These are phyloP conservation scores for Articulospora tetracladia DNA, from an alignment of 495 filamentous ascomycete genomes.

Conservation along the genomic window DNA sequence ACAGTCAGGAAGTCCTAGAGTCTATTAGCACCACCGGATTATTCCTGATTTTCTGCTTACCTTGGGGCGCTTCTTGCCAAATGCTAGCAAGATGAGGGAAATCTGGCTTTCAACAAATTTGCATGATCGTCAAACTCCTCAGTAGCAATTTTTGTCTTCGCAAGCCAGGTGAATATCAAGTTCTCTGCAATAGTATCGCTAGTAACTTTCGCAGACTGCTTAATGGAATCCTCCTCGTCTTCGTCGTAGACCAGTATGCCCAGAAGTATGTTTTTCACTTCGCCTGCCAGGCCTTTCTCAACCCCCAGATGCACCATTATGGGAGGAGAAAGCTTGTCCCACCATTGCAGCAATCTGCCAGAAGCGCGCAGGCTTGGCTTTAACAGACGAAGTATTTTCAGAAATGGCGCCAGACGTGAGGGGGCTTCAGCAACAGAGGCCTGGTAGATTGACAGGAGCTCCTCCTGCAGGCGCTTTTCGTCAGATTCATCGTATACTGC, in stretches of 20 bases:
- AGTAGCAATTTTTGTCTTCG: conserved; percentile 41
- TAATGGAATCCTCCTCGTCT: conserved; percentile 39
- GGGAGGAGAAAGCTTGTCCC: conserved; percentile 57
- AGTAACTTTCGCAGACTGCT: conserved; percentile 35
- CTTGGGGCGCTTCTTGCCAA: conserved; percentile 63
- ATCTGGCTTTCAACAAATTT: conserved; percentile 50
- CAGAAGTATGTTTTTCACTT: conserved; percentile 53
- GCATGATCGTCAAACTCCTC: conserved; percentile 37
- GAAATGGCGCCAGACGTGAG: conserved; percentile 55
- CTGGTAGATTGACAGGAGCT: conserved; percentile 57
- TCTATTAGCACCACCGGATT: conserved; percentile 33
- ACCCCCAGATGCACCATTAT: conserved; percentile 52
- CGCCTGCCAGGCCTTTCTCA: conserved; percentile 53
- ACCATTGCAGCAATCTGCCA: conserved; percentile 58
- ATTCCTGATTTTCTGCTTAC: conserved; percentile 49
- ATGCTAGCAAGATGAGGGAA: conserved; percentile 36
- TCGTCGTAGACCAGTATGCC: conserved; percentile 54
- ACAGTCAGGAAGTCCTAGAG: conserved; percentile 55
- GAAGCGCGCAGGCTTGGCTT: conserved; percentile 53
- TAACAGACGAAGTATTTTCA: conserved; percentile 54
- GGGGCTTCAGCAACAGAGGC: conserved; percentile 48
- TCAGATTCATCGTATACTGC: conserved; percentile 53
- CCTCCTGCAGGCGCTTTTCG: conserved; percentile 60
- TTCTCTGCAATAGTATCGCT: conserved; percentile 45
- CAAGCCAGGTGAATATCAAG: conserved; percentile 57